These are phyloP conservation scores for Solanum medicagineum DNA, from an alignment of 257 asterid species.

Conservation along the genomic window DNA sequence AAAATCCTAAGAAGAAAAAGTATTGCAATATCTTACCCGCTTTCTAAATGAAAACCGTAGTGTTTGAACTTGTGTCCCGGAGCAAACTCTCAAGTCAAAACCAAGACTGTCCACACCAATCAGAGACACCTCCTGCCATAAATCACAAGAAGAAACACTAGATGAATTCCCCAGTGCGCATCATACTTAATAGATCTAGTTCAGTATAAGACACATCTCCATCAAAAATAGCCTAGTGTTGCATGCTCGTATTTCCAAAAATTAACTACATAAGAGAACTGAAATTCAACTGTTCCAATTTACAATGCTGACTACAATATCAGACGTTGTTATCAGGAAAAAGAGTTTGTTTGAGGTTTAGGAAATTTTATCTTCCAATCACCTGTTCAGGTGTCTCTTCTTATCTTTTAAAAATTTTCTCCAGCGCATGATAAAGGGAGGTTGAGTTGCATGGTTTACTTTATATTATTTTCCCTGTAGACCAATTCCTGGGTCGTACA, in stretches of 20 bases:
- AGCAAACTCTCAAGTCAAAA: constrained; percentile 83
- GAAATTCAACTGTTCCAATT: background rate
- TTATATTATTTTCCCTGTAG: background rate
- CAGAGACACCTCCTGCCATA: constrained; percentile 68
- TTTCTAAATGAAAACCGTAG: constrained; percentile 78
- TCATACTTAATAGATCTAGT: background rate
- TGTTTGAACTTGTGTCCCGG: constrained; percentile 89
- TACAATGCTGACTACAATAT: background rate
- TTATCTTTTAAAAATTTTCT: background rate
- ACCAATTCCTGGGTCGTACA: background rate
- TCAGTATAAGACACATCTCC: background rate
- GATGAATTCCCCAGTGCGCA: background rate
- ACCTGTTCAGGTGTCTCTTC: background rate
- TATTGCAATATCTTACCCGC: constrained; percentile 35
- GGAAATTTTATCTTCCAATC: background rate
- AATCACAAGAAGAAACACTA: constrained; percentile 5
- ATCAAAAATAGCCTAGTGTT: background rate
- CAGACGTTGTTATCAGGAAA: background rate
- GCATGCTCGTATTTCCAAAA: background rate
- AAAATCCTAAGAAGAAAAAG: background rate
- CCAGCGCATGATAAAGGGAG: background rate
- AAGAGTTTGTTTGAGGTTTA: background rate
- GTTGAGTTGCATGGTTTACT: background rate
- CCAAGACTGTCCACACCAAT: constrained; percentile 93
- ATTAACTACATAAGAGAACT: background rate